Percentiles rank a stretch among this genome's conserved stretches.
Conservation (phyloP, 176 grass and related monocot genomes). For the Phyllostachys edulis region DNA sequence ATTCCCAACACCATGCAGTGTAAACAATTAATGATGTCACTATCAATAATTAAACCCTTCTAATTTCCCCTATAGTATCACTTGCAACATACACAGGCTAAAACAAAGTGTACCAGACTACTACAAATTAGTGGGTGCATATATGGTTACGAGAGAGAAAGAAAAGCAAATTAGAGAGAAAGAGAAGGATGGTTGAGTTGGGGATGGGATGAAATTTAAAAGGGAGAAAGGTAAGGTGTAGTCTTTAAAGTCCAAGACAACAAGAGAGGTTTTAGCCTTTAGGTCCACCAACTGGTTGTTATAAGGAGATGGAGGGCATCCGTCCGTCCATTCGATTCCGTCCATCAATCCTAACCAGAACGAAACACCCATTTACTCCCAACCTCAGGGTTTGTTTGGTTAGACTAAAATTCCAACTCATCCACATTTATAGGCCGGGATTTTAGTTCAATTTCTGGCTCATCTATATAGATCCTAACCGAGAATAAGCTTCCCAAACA, state of each 20-base stretch:
- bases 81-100: slow-evolving; percentile 2
- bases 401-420: no score
- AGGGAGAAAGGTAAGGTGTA: background rate
- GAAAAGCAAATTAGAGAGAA: background rate
- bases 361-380: background rate
- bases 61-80: background rate
- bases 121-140: background rate
- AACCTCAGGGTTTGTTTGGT: background rate
- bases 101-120: background rate
- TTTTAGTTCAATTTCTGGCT: no score
- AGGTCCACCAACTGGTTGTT: background rate
- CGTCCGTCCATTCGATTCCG: background rate
- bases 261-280: background rate
- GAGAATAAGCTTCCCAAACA: no score
- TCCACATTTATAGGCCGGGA: no score
- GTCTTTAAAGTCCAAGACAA: background rate
- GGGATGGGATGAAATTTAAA: background rate
- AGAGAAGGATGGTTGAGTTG: background rate
- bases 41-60: background rate
- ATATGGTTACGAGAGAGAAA: background rate
- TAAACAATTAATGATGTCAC: background rate
- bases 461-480: no score
- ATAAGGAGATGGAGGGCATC: background rate
- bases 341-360: background rate
- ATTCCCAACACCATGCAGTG: background rate